A percentile compares a stretch with the other conserved stretches of the same genome.
phyloP scores from a whole-genome alignment of 2,329 filamentous ascomycete species.

The Exophiala xenobiotica region DNA sequence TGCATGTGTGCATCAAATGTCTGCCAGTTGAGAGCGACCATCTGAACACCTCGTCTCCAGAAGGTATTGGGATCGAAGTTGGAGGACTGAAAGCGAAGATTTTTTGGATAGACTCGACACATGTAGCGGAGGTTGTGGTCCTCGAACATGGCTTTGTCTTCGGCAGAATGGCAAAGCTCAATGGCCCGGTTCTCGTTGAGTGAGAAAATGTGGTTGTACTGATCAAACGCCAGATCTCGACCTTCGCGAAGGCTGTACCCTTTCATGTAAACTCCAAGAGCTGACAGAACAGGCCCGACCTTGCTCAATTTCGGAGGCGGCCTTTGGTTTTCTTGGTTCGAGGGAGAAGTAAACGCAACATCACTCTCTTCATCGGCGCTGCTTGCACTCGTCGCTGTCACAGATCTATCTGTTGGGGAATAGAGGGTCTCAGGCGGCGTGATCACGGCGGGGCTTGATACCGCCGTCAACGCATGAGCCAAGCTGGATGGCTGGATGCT shows the following conservation, averaged over 20 bases:
- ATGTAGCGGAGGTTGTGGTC: constrained; percentile 88
- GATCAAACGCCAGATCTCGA: constrained; percentile 72
- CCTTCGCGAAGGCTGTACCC: constrained; percentile 84
- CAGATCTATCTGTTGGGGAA: constrained; percentile 54
- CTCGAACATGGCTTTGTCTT: constrained; percentile 74
- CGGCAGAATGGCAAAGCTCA: constrained; percentile 71
- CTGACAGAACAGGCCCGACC: constrained; percentile 78
- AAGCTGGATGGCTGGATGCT: constrained; percentile 41
- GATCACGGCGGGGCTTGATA: constrained; percentile 47
- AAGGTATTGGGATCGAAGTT: constrained; percentile 94
- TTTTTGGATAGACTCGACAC: constrained; percentile 91
- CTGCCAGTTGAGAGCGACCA: constrained; percentile 98
- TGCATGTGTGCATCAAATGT: constrained; percentile 96
- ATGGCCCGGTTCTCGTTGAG: constrained; percentile 89
- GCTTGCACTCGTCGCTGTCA: constrained; percentile 54
- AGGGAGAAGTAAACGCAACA: constrained; percentile 48
- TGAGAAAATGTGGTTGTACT: constrained; percentile 92
- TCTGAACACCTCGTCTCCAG: constrained; percentile 94
- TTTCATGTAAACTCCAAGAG: constrained; percentile 76
- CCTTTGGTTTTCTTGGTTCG: constrained; percentile 58
- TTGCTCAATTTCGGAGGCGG: constrained; percentile 70
- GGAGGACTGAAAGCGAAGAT: constrained; percentile 75
- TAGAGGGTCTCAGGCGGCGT: constrained; percentile 48
- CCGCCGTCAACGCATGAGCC: constrained; percentile 50
- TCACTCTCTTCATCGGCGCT: constrained; percentile 79